phyloP scores from a whole-genome alignment of 179 eudicot genomes.

The Sideroxylon spinosum region DNA sequence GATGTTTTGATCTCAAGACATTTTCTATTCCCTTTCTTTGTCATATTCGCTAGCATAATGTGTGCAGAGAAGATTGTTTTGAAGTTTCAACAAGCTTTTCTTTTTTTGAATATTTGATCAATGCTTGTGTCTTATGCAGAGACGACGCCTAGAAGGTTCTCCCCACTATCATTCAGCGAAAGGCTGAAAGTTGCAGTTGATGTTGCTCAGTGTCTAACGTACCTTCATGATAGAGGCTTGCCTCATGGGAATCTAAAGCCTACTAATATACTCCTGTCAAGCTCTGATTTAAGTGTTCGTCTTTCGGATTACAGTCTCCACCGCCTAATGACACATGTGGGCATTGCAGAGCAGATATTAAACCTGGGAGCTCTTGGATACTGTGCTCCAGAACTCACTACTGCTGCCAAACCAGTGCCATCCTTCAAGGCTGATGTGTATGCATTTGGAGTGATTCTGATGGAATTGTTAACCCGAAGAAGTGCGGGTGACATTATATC shows the following conservation, averaged over 20 bases:
- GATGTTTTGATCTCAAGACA: too few relatives aligned
- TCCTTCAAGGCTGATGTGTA: slow-evolving; percentile 78
- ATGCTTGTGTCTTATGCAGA: slow-evolving; percentile 42
- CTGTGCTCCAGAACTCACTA: slow-evolving; percentile 77
- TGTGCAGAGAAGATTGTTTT: not conserved
- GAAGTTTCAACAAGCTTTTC: not conserved
- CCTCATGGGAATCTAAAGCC: slow-evolving; percentile 94
- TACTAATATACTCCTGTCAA: slow-evolving; percentile 56
- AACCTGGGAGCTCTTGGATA: slow-evolving; percentile 85
- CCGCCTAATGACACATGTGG: slow-evolving; percentile 75
- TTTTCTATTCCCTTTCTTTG: too few relatives aligned
- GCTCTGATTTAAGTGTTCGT: slow-evolving; percentile 37
- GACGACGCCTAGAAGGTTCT: slow-evolving; percentile 77
- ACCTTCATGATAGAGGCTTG: slow-evolving; percentile 72
- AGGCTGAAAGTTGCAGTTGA: slow-evolving; percentile 70
- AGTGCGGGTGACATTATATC: slow-evolving; percentile 97
- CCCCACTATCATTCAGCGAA: slow-evolving; percentile 66
- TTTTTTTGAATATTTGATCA: slow-evolving; percentile 12
- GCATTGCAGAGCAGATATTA: slow-evolving; percentile 74
- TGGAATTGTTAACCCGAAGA: slow-evolving; percentile 85
- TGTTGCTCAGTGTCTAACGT: slow-evolving; percentile 68
- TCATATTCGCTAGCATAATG: too few relatives aligned
- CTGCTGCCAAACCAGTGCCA: slow-evolving; percentile 56
- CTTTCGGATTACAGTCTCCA: slow-evolving; percentile 71
- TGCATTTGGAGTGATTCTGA: slow-evolving; percentile 79